phyloP scores from a whole-genome alignment of 2,329 filamentous ascomycete genomes.

The Diaporthe aspalathi region DNA sequence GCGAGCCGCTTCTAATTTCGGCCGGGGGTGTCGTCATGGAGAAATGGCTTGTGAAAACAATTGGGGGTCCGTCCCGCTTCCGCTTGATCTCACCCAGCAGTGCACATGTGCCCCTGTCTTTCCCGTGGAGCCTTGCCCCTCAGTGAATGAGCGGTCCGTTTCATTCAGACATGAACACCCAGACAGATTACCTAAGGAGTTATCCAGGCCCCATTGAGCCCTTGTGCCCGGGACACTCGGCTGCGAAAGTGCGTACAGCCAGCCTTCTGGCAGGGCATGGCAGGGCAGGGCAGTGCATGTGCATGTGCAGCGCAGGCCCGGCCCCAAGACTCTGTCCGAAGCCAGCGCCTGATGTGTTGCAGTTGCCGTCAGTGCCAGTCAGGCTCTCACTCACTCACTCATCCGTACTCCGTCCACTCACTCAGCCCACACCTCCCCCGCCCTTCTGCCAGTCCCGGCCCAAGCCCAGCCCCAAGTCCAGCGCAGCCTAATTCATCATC shows the following conservation, averaged over 20 bases:
- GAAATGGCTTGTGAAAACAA: constrained; percentile 38
- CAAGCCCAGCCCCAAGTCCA: constrained; percentile 5
- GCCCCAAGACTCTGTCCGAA: constrained; percentile 2
- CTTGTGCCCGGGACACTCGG: constrained; percentile 8
- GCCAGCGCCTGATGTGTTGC: constrained; percentile 34
- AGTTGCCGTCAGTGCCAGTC: constrained; percentile 4
- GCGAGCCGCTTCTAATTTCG: constrained; percentile 38
- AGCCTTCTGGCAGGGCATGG: no score
- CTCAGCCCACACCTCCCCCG: no score
- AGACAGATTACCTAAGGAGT: constrained; percentile 23
- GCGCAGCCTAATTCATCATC: constrained; percentile 33
- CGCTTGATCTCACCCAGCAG: constrained; percentile 29
- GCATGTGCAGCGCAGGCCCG: background rate
- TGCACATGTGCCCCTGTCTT: background rate
- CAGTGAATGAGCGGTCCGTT: background rate
- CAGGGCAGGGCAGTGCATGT: constrained; percentile 18
- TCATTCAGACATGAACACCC: constrained; percentile 5
- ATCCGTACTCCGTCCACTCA: no score
- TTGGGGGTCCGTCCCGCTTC: no score
- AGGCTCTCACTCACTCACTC: no score
- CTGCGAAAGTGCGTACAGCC: background rate
- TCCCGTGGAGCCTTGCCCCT: constrained; percentile 7
- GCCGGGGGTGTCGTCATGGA: constrained; percentile 38
- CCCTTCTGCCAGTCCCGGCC: constrained; percentile 12
- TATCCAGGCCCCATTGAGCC: constrained; percentile 1